Evolutionary conservation across 148 eudicot genomes (phyloP).

Genomic region (Diospyros kaki): DNA sequence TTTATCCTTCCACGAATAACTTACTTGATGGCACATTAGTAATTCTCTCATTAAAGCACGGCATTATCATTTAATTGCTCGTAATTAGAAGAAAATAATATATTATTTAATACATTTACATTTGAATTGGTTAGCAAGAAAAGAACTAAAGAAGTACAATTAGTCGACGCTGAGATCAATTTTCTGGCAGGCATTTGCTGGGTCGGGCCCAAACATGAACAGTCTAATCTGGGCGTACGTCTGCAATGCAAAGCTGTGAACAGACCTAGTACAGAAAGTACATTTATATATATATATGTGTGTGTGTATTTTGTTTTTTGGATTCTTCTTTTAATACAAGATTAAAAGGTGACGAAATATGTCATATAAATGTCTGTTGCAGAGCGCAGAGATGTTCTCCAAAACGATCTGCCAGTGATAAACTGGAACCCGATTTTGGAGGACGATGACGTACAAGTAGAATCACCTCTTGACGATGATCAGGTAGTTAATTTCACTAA

Average conservation of each 20-base stretch:
- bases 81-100: too few species aligned
- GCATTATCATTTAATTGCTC: too few species aligned
- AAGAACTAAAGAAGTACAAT: neutral
- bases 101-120: neutral
- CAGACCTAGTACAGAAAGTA: conserved; percentile 32
- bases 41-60: neutral
- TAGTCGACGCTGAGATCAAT: neutral
- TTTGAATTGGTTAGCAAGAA: too few species aligned
- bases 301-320: too few species aligned
- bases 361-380: conserved; percentile 6
- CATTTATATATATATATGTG: neutral
- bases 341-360: too few species aligned
- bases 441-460: conserved; percentile 20
- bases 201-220: neutral
- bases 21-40: conserved; percentile 1
- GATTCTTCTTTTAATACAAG: too few species aligned
- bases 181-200: conserved; percentile 13
- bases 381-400: conserved; percentile 24
- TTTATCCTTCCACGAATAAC: too few species aligned
- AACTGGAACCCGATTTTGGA: conserved; percentile 30
- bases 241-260: conserved; percentile 28
- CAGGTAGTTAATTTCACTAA: conserved; percentile 5
- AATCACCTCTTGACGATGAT: neutral
- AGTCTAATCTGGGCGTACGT: neutral
- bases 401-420: conserved; percentile 16